Conservation (phyloP, 495 filamentous ascomycete genomes). For the Penicillium daleae region DNA sequence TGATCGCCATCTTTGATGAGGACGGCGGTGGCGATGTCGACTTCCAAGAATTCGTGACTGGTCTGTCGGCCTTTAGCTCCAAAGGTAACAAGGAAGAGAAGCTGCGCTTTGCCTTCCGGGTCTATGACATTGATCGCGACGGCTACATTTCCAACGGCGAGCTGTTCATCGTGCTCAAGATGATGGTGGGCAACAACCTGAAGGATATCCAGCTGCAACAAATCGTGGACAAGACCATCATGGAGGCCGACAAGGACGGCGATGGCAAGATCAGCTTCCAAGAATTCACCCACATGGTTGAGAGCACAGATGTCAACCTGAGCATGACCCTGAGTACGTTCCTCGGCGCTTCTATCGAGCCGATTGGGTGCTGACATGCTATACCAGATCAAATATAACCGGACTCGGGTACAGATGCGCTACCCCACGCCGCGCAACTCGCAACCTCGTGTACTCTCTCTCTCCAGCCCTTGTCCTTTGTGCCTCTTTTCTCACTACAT, state of each 20-base stretch:
- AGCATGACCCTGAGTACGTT: slow-evolving; percentile 93
- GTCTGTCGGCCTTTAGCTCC: slow-evolving; percentile 90
- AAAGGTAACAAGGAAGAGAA: slow-evolving; percentile 99
- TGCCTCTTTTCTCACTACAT: slow-evolving; percentile 1
- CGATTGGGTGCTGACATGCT: slow-evolving; percentile 27
- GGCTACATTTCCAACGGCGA: slow-evolving; percentile 99
- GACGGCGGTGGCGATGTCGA: slow-evolving; percentile 98
- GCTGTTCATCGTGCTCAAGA: slow-evolving; percentile 99
- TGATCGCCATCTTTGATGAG: slow-evolving; percentile 99
- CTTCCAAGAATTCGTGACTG: slow-evolving; percentile 98
- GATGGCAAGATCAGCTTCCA: slow-evolving; percentile 99
- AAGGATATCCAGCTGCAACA: slow-evolving; percentile 98
- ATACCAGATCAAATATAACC: slow-evolving; percentile 40
- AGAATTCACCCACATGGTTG: slow-evolving; percentile 98
- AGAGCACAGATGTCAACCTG: slow-evolving; percentile 95
- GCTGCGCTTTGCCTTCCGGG: slow-evolving; percentile 95
- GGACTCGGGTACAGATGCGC: background rate
- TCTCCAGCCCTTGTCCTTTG: background rate
- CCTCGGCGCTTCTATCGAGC: background rate
- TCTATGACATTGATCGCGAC: slow-evolving; percentile 99
- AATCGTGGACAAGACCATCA: slow-evolving; percentile 98
- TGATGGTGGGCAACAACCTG: slow-evolving; percentile 99
- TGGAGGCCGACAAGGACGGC: slow-evolving; percentile 95
- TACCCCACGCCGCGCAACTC: background rate
- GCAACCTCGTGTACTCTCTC: slow-evolving; percentile 1